Base-by-base conservation (phyloP, 805 yeast genomes). In the Monosporozyma aerobia region DNA sequence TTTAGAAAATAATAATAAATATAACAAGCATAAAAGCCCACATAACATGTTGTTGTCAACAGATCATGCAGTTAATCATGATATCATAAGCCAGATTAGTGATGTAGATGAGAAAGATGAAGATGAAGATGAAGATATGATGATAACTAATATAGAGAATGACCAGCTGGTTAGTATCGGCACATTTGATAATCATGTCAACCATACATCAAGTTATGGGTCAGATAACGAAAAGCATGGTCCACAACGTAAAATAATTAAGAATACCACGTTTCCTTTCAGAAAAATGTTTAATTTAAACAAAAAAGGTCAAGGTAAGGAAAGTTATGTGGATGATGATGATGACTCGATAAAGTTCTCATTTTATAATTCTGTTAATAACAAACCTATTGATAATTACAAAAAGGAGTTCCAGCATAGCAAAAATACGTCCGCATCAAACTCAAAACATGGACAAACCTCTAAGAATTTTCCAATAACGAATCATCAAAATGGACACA, bases 251-350 rank as follows among this genome's bases (percentile, higher is more conserved):
- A 53, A 56, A 51, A 44, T 44, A 7, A 48, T 48, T 11, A 54
- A 57, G 41, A 60, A 51, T 48, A 44, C 57, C 9, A 35, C 59
- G 2, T 53, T 62, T 14, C 59, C 63, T 6, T 62, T 65, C 45
- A 59, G 61, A 14, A 57, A 61, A 40, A 58, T 65, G 7, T 64
- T 64, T 49, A 62, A 49, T 47, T 57, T 63, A 22, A 62, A 51
- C 37, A 60, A 54, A 27, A 60, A 56, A 8, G 30, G 29, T 13
- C 45, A 43, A 23, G 29, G 14, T 2, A 29, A 27, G n/a, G 47
- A 44, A 47, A 35, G 43, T 23, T 37, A 47, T 47, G 13, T 19
- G n/a, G 49, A 35, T 35, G 32, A 22, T 23, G 48, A 46, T 22
- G 39, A 33, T n/a, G 49, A 35, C 14, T 43, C 45, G 7, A 43